phyloP scores from a whole-genome alignment of 169 alveolate species.

The Plasmodium vivax region DNA sequence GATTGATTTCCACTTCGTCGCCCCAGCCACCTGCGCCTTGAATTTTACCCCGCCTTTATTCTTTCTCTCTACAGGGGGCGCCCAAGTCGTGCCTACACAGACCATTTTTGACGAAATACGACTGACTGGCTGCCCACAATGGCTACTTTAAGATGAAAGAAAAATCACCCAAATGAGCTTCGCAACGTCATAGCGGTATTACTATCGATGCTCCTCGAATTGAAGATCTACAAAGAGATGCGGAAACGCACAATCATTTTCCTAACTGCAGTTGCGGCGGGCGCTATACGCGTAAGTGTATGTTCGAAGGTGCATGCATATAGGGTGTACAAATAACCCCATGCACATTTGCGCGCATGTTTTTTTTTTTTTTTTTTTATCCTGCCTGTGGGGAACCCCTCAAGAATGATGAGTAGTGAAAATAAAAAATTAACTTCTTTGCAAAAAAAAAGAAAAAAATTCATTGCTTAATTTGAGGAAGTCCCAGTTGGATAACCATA shows the following conservation, averaged over 20 bases:
- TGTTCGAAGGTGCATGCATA: neutral
- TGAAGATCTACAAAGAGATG: neutral
- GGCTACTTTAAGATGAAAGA: neutral
- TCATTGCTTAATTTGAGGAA: neutral
- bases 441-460: neutral
- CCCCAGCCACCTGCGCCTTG: neutral
- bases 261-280: neutral
- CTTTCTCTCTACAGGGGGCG: neutral
- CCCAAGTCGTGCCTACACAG: neutral
- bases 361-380: neutral
- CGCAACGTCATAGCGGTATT: neutral
- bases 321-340: neutral
- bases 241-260: neutral
- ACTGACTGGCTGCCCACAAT: neutral
- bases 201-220: neutral
- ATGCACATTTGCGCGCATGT: neutral
- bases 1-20: neutral
- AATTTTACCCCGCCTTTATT: neutral
- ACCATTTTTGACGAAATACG: neutral
- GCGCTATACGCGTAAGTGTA: neutral
- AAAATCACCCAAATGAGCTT: neutral
- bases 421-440: neutral
- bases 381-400: neutral
- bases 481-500: neutral
- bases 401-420: neutral